These are phyloP conservation scores for Corymbia calophylla DNA, from an alignment of 441 rosid genomes.

Conservation along the genomic window DNA sequence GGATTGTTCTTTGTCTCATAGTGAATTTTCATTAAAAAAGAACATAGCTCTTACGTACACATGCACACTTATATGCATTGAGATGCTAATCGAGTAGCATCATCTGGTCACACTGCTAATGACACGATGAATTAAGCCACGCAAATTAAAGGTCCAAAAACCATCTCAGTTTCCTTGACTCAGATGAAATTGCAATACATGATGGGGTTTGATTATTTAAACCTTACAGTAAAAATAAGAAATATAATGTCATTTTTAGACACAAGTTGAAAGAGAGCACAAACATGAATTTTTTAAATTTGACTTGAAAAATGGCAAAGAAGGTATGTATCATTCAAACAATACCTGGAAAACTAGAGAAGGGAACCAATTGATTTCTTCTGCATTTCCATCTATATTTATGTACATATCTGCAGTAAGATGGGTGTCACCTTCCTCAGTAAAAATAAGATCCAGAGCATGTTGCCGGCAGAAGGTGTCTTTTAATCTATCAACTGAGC, in stretches of 20 bases:
- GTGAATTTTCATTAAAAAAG: not conserved
- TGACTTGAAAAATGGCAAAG: not conserved
- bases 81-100: not conserved
- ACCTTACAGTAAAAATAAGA: not conserved
- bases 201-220: not conserved
- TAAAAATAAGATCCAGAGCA: constrained; percentile 93
- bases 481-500: constrained; percentile 81
- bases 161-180: not conserved
- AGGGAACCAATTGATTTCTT: constrained; percentile 78
- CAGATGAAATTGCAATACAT: not conserved
- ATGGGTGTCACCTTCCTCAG: constrained; percentile 95
- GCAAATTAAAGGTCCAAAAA: not conserved
- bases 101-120: not conserved
- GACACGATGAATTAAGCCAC: not conserved
- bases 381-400: constrained; percentile 69
- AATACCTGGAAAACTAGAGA: constrained; percentile 92
- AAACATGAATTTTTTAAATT: not conserved
- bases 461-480: constrained; percentile 94
- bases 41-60: not conserved
- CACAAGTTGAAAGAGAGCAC: not conserved
- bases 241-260: not conserved
- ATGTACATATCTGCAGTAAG: constrained; percentile 88
- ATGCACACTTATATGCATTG: not conserved
- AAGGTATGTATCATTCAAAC: not conserved
- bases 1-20: not conserved